Conservation (phyloP, 768 basidiomycete species). For the Sporobolomyces roseus region DNA sequence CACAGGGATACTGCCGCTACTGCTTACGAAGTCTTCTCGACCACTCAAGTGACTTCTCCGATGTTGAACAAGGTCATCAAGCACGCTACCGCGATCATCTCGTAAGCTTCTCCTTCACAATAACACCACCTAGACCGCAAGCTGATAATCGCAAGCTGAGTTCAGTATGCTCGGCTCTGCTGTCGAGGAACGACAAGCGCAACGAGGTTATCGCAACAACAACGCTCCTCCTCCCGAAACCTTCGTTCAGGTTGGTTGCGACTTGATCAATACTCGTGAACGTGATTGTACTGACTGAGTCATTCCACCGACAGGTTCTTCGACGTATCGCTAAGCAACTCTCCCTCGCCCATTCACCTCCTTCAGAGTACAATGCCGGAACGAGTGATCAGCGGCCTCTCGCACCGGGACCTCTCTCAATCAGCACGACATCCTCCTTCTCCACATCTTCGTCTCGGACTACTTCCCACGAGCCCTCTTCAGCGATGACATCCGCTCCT, state of each 20-base stretch:
- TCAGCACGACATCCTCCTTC: neutral
- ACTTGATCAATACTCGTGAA: neutral
- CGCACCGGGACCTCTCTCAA: no score
- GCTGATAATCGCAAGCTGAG: no score
- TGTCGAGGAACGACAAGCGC: slow-evolving; percentile 6
- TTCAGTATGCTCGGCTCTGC: neutral
- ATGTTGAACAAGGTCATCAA: neutral
- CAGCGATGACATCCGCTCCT: neutral
- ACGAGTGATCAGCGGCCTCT: neutral
- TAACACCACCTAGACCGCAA: neutral
- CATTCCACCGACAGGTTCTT: neutral
- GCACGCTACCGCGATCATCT: slow-evolving; percentile 6
- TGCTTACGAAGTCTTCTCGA: slow-evolving; percentile 9
- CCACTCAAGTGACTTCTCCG: neutral
- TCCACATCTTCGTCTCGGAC: neutral
- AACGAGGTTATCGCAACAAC: neutral
- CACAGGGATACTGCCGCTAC: slow-evolving; percentile 6
- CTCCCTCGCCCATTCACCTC: slow-evolving; percentile 1
- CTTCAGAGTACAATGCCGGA: neutral
- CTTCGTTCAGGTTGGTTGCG: slow-evolving; percentile 5
- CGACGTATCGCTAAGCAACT: slow-evolving; percentile 8
- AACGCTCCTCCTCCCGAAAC: neutral
- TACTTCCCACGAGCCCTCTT: neutral
- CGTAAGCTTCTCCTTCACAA: neutral
- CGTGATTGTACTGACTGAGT: neutral